A percentile compares a stretch with the other conserved stretches of the same genome.
Conservation (phyloP, 2,329 filamentous ascomycete genomes). For the Pseudocercospora fijiensis region DNA sequence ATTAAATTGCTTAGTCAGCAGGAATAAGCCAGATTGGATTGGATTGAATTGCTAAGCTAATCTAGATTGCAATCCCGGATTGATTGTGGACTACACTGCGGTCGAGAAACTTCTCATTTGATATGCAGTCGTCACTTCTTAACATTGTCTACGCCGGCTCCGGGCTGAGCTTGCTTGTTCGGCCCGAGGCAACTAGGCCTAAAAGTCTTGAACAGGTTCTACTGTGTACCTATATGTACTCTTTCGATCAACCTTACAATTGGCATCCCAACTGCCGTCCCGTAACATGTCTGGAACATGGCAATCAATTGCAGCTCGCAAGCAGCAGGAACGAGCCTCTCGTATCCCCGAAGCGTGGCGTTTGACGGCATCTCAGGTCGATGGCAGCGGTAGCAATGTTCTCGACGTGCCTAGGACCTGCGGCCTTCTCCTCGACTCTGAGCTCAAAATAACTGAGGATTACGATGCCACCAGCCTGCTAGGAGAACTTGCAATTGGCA, state of each 20-base stretch:
- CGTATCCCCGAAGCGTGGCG: slow-evolving; percentile 49
- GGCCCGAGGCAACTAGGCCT: background rate
- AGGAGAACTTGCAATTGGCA: slow-evolving; percentile 37
- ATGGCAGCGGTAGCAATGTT: slow-evolving; percentile 37
- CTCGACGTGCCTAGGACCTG: slow-evolving; percentile 54
- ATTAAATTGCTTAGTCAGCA: too few relatives aligned
- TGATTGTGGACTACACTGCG: too few relatives aligned
- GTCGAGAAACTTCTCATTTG: background rate
- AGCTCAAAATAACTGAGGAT: slow-evolving; percentile 57
- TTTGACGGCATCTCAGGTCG: slow-evolving; percentile 33
- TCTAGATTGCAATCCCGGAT: too few relatives aligned
- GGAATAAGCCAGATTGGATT: too few relatives aligned
- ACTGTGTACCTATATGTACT: too few relatives aligned
- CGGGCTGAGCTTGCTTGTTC: background rate
- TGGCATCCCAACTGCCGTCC: background rate
- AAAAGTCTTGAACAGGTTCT: background rate
- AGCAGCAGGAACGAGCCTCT: slow-evolving; percentile 44
- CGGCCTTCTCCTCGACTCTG: slow-evolving; percentile 52
- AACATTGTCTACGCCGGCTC: background rate
- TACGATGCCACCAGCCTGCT: slow-evolving; percentile 49
- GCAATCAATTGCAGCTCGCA: slow-evolving; percentile 44
- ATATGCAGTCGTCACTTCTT: background rate
- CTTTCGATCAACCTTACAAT: background rate
- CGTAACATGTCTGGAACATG: slow-evolving; percentile 40
- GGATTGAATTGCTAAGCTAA: too few relatives aligned